Evolutionary conservation across 208 protist genomes (phyloP), one percentile per base, ranked within the genome.

Genomic region (Herpetomonas muscarum): DNA sequence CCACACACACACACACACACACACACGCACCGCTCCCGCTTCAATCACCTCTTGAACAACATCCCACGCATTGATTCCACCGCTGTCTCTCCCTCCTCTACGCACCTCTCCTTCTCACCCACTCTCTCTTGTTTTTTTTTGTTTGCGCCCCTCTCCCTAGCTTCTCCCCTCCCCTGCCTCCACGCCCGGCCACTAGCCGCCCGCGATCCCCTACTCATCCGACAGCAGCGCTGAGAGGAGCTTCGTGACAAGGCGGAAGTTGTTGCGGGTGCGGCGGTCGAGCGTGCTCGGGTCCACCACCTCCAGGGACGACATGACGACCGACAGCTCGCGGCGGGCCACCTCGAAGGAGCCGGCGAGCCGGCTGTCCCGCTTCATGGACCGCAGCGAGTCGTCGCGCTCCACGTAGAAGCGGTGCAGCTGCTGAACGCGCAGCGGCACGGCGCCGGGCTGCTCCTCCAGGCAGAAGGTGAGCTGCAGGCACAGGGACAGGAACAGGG

Each of bases 401-500:
- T 92, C 83, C 13, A 95, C 73, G 58, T 87, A 91, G 55, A 95
- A 95, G 59, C 70, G 55, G 47, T 90, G 76, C 3, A 92, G 42
- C 25, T 80, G 39, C 46, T 80, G 74, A 54, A 91, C 65, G n/a
- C 88, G 88, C 26, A 87, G 70, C 22, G 85, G 80, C 50, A 88
- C 76, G 4, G 66, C 56, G 4, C 71, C 76, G 4, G 70, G 62
- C 52, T 83, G 73, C n/a, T 44, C 44, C 26, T 49, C 66, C 34
- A 94, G 49, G 51, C 87, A 80, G 61, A 84, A 91, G 17, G 82
- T 79, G 13, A 94, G 70, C 67, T 94, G 88, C 47, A 91, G 70
- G 64, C 79, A 91, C 19, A 94, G 44, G 48, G 81, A 88, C 37
- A 94, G 70, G 72, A 94, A 94, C 25, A 80, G 74, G 6, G 82